Conservation (phyloP, 768 basidiomycete species). For the Steccherinum ochraceum region DNA sequence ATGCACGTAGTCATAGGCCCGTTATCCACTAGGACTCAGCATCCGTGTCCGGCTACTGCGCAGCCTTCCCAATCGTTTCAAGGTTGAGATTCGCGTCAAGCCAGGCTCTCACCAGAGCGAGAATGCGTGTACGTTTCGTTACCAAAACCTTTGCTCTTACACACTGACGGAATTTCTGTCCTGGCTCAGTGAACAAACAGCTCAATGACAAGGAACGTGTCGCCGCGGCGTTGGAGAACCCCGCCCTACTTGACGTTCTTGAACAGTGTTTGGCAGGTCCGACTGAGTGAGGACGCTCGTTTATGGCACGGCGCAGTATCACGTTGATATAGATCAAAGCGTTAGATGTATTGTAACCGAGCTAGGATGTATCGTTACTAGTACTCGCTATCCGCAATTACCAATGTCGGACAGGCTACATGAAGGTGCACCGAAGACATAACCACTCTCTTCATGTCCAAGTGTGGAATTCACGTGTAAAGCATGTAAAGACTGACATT, state of each 20-base stretch:
- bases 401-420: too few species aligned
- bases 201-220: conserved; percentile 99
- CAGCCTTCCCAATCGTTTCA: conserved; percentile 87
- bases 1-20: neutral
- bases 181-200: conserved; percentile 83
- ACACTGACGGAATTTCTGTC: neutral
- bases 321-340: too few species aligned
- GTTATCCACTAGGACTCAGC: conserved; percentile 63
- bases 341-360: too few species aligned
- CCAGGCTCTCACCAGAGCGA: conserved; percentile 97
- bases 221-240: conserved; percentile 93
- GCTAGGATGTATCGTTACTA: too few species aligned
- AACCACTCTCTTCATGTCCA: too few species aligned
- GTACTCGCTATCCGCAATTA: too few species aligned
- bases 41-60: conserved; percentile 88
- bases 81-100: conserved; percentile 89
- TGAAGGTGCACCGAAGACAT: too few species aligned
- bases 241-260: conserved; percentile 76
- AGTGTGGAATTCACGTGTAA: too few species aligned
- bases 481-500: too few species aligned
- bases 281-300: conserved; percentile 6
- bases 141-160: too few species aligned
- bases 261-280: conserved; percentile 58
- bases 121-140: conserved; percentile 55
- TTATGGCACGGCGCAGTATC: too few species aligned